Evolutionary conservation across 164 flowering plant genomes (phyloP).

Genomic region (Nelumbo lutea): DNA sequence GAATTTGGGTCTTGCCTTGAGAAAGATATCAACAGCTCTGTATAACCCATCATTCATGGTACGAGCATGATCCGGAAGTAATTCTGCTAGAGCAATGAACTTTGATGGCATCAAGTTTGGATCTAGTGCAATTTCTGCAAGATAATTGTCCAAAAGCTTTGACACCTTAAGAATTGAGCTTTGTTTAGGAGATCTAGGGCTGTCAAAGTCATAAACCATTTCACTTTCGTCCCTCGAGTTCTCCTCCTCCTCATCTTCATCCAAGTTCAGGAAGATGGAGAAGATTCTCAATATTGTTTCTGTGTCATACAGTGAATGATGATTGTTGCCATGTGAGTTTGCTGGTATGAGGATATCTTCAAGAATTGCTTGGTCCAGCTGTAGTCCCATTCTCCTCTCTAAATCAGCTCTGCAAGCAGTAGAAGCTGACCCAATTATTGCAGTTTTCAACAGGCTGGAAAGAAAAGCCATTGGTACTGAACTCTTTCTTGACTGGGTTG

Average conservation of each 20-base stretch:
- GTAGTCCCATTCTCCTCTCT: slow-evolving; percentile 84
- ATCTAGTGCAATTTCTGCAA: slow-evolving; percentile 89
- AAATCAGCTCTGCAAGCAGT: slow-evolving; percentile 73
- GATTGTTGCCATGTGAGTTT: slow-evolving; percentile 47
- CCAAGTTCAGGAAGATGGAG: slow-evolving; percentile 77
- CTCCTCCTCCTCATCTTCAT: slow-evolving; percentile 83
- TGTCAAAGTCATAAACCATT: slow-evolving; percentile 72
- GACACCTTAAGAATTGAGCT: slow-evolving; percentile 84
- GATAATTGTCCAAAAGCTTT: slow-evolving; percentile 75
- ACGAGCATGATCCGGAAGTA: slow-evolving; percentile 95
- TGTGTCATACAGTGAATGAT: slow-evolving; percentile 60
- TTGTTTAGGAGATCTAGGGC: slow-evolving; percentile 88
- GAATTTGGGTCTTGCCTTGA: slow-evolving; percentile 49
- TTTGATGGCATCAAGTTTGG: slow-evolving; percentile 60
- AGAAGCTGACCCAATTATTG: slow-evolving; percentile 58
- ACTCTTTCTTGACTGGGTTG: slow-evolving; percentile 82
- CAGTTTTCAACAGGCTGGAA: slow-evolving; percentile 72
- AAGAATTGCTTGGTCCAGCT: slow-evolving; percentile 94
- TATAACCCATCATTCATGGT: slow-evolving; percentile 73
- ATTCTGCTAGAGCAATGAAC: slow-evolving; percentile 76
- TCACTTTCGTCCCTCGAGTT: slow-evolving; percentile 54
- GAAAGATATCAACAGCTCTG: slow-evolving; percentile 87
- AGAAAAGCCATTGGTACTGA: slow-evolving; percentile 90
- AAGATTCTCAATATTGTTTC: slow-evolving; percentile 78
- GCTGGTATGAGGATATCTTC: slow-evolving; percentile 89